Percentiles rank a stretch among this genome's conserved stretches.
Conservation (phyloP, 495 filamentous ascomycete genomes). For the Emericellopsis terricola region DNA sequence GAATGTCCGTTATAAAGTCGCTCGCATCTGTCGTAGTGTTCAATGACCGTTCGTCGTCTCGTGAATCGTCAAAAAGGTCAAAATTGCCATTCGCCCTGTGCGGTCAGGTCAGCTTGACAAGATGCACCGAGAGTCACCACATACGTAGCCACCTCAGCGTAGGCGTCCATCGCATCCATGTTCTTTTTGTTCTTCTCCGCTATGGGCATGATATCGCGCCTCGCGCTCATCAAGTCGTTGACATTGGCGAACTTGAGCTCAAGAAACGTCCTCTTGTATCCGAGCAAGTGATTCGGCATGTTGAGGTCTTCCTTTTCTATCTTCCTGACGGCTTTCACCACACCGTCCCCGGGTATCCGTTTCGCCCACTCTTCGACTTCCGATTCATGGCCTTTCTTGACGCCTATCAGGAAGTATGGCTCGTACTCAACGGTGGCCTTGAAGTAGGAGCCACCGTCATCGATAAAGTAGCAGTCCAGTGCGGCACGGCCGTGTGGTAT, state of each 20-base stretch:
- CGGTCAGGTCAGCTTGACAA: conserved; percentile 8
- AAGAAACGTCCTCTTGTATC: conserved; percentile 73
- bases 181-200: conserved; percentile 94
- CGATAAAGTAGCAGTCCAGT: conserved; percentile 94
- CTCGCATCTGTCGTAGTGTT: conserved; percentile 72
- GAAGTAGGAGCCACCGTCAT: conserved; percentile 83
- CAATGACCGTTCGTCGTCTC: conserved; percentile 68
- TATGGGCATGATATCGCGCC: conserved; percentile 70
- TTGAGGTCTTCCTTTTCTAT: conserved; percentile 86
- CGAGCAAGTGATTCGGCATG: conserved; percentile 91
- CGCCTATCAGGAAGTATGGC: conserved; percentile 87
- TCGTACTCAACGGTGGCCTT: conserved; percentile 94
- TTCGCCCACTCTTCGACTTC: conserved; percentile 95
- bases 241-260: conserved; percentile 80
- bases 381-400: conserved; percentile 69
- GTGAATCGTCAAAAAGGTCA: conserved; percentile 86
- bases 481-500: conserved; percentile 62
- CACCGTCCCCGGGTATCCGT: conserved; percentile 60
- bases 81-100: conserved; percentile 67
- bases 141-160: conserved; percentile 86
- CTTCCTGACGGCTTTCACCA: conserved; percentile 59
- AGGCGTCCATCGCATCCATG: conserved; percentile 92
- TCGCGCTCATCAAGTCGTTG: conserved; percentile 60
- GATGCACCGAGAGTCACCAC: conserved; percentile 4
- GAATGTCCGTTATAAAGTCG: conserved; percentile 96